Evolutionary conservation across 164 flowering plant genomes (phyloP).

Genomic region (Annona cherimola): DNA sequence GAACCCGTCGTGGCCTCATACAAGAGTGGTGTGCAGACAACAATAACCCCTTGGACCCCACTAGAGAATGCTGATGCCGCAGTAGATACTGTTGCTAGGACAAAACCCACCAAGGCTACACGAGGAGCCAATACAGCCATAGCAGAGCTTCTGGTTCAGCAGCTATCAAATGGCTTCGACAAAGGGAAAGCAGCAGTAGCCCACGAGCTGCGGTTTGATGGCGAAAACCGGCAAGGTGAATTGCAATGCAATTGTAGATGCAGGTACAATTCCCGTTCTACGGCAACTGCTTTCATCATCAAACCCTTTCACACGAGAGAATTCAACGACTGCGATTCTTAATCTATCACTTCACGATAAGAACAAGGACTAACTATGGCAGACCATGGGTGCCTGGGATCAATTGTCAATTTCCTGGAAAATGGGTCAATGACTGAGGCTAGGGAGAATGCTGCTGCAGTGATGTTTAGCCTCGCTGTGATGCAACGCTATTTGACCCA

Average conservation of each 20-base stretch:
- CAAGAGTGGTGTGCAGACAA: conserved; percentile 75
- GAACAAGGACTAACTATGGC: conserved; percentile 80
- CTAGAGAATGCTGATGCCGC: conserved; percentile 37
- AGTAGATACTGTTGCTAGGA: conserved; percentile 33
- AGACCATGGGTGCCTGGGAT: conserved; percentile 61
- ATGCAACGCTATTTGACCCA: too few relatives aligned
- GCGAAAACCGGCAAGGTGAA: conserved; percentile 85
- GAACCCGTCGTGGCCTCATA: conserved; percentile 71
- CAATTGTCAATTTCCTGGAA: conserved; percentile 64
- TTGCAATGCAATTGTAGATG: conserved; percentile 85
- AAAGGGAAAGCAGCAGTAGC: conserved; percentile 68
- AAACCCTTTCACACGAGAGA: conserved; percentile 72
- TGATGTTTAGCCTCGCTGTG: conserved; percentile 88
- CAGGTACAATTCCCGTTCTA: conserved; percentile 93
- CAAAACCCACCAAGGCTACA: conserved; percentile 57
- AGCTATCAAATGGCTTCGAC: conserved; percentile 52
- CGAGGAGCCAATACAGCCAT: conserved; percentile 79
- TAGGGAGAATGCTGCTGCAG: conserved; percentile 95
- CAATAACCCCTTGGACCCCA: conserved; percentile 49
- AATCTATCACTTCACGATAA: conserved; percentile 79
- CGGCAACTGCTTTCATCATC: conserved; percentile 46
- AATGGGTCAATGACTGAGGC: conserved; percentile 70
- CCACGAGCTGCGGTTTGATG: conserved; percentile 63
- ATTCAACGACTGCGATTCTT: conserved; percentile 89
- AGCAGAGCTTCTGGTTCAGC: conserved; percentile 51